A percentile compares a stretch with the other conserved stretches of the same genome.
Conservation (phyloP, 2,329 filamentous ascomycete species). For the Alternaria viburni region DNA sequence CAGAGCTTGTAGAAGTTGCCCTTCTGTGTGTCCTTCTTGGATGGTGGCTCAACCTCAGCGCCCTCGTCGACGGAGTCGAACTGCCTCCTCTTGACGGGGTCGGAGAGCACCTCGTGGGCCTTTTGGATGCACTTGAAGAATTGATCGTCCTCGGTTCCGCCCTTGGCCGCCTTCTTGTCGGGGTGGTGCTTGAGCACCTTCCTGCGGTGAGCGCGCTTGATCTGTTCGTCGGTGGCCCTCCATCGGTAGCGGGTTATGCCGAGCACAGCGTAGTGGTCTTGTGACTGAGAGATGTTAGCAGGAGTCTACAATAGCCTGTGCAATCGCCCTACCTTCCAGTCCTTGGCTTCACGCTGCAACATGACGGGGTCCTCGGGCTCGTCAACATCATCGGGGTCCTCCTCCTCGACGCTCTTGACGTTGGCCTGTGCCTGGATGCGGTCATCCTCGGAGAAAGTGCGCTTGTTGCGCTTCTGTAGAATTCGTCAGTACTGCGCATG, state of each 20-base stretch:
- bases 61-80: constrained; percentile 96
- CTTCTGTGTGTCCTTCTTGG: constrained; percentile 86
- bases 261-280: constrained; percentile 98
- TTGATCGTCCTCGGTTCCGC: constrained; percentile 87
- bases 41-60: constrained; percentile 88
- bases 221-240: constrained; percentile 95
- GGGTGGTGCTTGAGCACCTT: constrained; percentile 99
- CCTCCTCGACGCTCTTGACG: constrained; percentile 93
- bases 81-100: constrained; percentile 90
- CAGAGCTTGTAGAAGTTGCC: constrained; percentile 96
- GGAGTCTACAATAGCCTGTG: too few relatives aligned
- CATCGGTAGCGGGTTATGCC: constrained; percentile 91
- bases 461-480: constrained; percentile 78
- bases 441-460: constrained; percentile 98
- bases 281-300: constrained; percentile 59
- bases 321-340: constrained; percentile 85
- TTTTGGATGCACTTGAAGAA: constrained; percentile 99
- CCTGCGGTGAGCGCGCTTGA: constrained; percentile 98
- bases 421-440: constrained; percentile 94
- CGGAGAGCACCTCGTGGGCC: constrained; percentile 89
- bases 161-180: constrained; percentile 95
- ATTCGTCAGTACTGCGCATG: constrained; percentile 20
- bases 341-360: constrained; percentile 92
- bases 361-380: constrained; percentile 93
- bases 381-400: constrained; percentile 88